These are phyloP conservation scores for Hyparrhenia diplandra DNA, from an alignment of 176 grass and related monocot genomes.

Conservation along the genomic window DNA sequence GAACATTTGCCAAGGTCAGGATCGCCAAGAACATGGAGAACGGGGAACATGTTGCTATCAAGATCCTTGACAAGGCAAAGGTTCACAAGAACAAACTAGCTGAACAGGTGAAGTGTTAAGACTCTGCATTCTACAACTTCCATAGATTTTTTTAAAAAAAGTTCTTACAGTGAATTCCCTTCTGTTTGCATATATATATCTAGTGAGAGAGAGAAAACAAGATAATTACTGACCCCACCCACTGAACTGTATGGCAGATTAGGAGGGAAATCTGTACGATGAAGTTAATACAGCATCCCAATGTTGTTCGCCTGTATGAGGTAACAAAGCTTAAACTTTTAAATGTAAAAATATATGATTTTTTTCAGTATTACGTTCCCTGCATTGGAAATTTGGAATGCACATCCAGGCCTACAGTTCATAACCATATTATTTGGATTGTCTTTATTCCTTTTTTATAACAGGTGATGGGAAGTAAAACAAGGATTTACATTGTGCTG, in stretches of 20 bases:
- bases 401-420: too few species aligned
- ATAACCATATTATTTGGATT: neutral
- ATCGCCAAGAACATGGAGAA: conserved; percentile 71
- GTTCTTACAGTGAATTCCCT: neutral
- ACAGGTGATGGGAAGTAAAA: conserved; percentile 95
- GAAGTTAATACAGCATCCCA: conserved; percentile 88
- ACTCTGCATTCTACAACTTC: neutral
- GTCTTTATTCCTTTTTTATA: neutral
- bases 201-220: neutral
- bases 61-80: conserved; percentile 89
- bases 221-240: neutral
- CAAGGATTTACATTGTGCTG: conserved; percentile 86
- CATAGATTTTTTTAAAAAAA: neutral
- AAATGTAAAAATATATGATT: neutral
- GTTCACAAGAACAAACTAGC: conserved; percentile 72
- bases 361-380: too few species aligned
- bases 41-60: conserved; percentile 67
- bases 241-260: conserved; percentile 45
- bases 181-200: neutral
- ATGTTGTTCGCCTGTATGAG: conserved; percentile 86
- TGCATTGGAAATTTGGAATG: too few species aligned
- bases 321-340: conserved; percentile 25
- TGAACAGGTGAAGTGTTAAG: conserved; percentile 49
- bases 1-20: conserved; percentile 78
- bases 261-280: conserved; percentile 82